phyloP scores from a whole-genome alignment of 257 asterid genomes.

The Solanum raphanifolium region DNA sequence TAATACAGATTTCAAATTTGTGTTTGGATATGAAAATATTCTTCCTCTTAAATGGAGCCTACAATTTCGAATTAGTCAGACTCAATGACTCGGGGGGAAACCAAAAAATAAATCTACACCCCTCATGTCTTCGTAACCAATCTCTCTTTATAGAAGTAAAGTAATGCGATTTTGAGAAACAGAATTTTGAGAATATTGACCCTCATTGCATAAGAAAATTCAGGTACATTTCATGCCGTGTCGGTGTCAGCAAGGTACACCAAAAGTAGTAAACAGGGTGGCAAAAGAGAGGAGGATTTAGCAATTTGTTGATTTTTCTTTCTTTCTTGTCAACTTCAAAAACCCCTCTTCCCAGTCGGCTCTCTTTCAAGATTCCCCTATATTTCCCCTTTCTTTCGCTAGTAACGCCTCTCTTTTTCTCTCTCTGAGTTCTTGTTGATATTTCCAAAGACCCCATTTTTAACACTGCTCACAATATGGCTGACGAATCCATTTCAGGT shows the following conservation, averaged over 20 bases:
- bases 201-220: neutral
- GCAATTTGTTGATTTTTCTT: neutral
- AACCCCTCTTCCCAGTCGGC: neutral
- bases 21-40: too few species aligned
- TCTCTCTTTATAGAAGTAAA: neutral
- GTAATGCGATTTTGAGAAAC: neutral
- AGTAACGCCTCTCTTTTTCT: neutral
- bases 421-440: neutral
- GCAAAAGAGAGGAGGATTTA: neutral
- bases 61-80: accelerated
- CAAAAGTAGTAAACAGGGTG: neutral
- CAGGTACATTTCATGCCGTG: neutral
- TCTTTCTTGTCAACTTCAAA: neutral
- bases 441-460: neutral
- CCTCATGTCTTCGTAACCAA: neutral
- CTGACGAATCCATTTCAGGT: conserved; percentile 54
- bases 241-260: neutral
- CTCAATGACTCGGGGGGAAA: too few species aligned
- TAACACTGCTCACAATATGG: conserved; percentile 23
- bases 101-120: neutral
- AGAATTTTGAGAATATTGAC: neutral
- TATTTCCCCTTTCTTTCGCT: neutral
- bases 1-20: too few species aligned
- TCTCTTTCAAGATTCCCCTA: neutral
- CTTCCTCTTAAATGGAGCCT: accelerated